Conservation (phyloP, 164 flowering plant species). For the Vitis vinifera region ASM3070453v1 NC_081822.1:10736001-10736500, state of each 20-base stretch:
- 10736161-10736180: conserved; percentile 1
- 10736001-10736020: too few species aligned
- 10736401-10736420: conserved; percentile 11
- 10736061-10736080: background rate
- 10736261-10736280: conserved; percentile 24
- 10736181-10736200: conserved; percentile 15
- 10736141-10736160: background rate
- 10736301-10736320: background rate
- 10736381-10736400: conserved; percentile 11
- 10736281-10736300: background rate
- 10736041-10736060: background rate
- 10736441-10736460: conserved; percentile 21
- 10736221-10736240: conserved; percentile 20
- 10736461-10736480: conserved; percentile 9
- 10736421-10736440: conserved; percentile 20
- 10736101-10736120: conserved; percentile 29
- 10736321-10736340: conserved; percentile 2
- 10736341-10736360: conserved; percentile 18
- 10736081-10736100: conserved; percentile 27
- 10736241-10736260: conserved; percentile 18
- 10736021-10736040: background rate
- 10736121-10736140: conserved; percentile 1
- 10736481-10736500: conserved; percentile 3
- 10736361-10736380: conserved; percentile 18
- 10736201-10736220: conserved; percentile 23